Evolutionary conservation across 2,329 filamentous ascomycete genomes (phyloP).

Genomic region (Septoria petroselini): DNA sequence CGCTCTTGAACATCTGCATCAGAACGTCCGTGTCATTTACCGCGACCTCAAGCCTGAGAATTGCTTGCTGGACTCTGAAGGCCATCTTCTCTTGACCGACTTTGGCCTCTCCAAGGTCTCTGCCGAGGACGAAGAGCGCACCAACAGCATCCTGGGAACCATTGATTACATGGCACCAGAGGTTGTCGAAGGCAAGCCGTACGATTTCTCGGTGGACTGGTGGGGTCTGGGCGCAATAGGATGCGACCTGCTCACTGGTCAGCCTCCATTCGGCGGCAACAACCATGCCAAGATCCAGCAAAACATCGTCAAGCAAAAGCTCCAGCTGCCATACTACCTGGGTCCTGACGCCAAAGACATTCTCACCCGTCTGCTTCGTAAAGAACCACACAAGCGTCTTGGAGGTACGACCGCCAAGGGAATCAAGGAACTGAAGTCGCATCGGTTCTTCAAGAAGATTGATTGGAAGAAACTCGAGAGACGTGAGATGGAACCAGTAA

Average conservation of each 20-base stretch:
- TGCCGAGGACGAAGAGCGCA: constrained; percentile 61
- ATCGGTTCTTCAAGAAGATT: constrained; percentile 95
- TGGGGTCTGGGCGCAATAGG: constrained; percentile 95
- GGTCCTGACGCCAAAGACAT: constrained; percentile 90
- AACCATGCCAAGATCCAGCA: constrained; percentile 95
- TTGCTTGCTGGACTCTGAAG: constrained; percentile 85
- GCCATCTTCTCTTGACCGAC: constrained; percentile 90
- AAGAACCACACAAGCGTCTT: constrained; percentile 86
- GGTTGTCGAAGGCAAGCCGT: constrained; percentile 80
- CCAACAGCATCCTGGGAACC: constrained; percentile 89
- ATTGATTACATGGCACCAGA: constrained; percentile 99
- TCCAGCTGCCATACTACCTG: constrained; percentile 84
- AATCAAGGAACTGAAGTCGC: constrained; percentile 77
- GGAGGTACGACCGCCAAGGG: constrained; percentile 89
- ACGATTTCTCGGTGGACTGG: constrained; percentile 96
- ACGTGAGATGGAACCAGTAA: constrained; percentile 69
- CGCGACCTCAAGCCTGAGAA: constrained; percentile 98
- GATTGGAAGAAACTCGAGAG: constrained; percentile 86
- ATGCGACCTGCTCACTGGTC: constrained; percentile 88
- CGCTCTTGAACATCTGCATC: constrained; percentile 88
- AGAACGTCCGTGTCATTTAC: constrained; percentile 89
- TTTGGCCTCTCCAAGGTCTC: constrained; percentile 96
- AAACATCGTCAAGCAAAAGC: constrained; percentile 91
- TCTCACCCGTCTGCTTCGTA: constrained; percentile 81
- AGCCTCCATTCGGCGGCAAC: constrained; percentile 82